Conservation (phyloP, 129 eudicot species). For the Artemisia tridentata region DNA sequence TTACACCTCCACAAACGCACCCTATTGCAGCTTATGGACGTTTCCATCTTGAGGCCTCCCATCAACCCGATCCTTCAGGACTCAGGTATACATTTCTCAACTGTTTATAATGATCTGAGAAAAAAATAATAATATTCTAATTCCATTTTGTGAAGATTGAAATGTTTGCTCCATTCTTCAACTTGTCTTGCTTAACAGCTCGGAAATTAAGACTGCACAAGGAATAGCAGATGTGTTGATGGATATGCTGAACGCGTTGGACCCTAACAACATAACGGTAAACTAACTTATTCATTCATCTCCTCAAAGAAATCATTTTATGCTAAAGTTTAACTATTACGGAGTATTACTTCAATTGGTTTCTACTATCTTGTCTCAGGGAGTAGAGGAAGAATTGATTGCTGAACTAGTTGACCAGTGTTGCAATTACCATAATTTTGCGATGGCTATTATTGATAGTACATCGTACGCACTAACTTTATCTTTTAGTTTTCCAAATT, state of each 20-base stretch:
- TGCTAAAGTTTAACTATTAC: background rate
- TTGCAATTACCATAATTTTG: conserved; percentile 73
- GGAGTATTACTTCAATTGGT: background rate
- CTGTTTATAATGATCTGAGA: no score
- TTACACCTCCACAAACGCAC: conserved; percentile 89
- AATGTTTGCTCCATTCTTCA: no score
- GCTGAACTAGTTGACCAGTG: conserved; percentile 94
- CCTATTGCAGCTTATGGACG: conserved; percentile 64
- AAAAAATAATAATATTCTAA: background rate
- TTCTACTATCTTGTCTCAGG: conserved; percentile 30
- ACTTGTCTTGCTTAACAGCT: conserved; percentile 32
- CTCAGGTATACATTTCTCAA: conserved; percentile 47
- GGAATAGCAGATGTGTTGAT: conserved; percentile 79
- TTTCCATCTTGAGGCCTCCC: conserved; percentile 78
- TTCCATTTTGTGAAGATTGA: background rate
- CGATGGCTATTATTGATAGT: conserved; percentile 71
- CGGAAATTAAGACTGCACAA: conserved; percentile 80
- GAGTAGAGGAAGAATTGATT: conserved; percentile 74
- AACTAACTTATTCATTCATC: no score
- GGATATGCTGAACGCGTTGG: conserved; percentile 81
- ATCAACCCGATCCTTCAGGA: conserved; percentile 61
- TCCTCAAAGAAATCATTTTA: background rate
- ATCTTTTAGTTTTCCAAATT: background rate
- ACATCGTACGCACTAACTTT: conserved; percentile 52
- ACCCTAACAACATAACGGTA: conserved; percentile 66